These are phyloP conservation scores for Veloboletus limbatus DNA, from an alignment of 1,284 basidiomycete genomes.

Conservation along the genomic window DNA sequence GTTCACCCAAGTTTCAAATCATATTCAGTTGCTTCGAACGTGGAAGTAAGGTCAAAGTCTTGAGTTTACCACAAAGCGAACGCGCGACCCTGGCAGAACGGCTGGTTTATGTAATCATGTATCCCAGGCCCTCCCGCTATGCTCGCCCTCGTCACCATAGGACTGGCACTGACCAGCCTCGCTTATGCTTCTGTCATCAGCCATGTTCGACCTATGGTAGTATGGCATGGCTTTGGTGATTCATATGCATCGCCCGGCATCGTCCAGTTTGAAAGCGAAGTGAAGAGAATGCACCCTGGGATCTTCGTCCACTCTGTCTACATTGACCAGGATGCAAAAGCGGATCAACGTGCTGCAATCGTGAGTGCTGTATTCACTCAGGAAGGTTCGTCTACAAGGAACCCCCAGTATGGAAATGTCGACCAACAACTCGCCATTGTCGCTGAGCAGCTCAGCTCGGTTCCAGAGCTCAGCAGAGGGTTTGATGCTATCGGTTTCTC, in stretches of 20 bases:
- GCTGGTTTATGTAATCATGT: conserved; percentile 15
- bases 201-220: conserved; percentile 67
- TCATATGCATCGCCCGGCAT: conserved; percentile 66
- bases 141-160: conserved; percentile 9
- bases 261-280: conserved; percentile 61
- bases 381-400: conserved; percentile 1
- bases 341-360: conserved; percentile 78
- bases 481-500: conserved; percentile 94
- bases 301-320: conserved; percentile 86
- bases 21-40: too few species aligned
- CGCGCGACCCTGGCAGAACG: too few species aligned
- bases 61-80: too few species aligned
- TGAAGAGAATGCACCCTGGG: conserved; percentile 74
- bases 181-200: conserved; percentile 14
- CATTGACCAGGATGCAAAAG: conserved; percentile 62
- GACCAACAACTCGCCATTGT: conserved; percentile 69
- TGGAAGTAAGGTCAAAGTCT: too few species aligned
- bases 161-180: conserved; percentile 13
- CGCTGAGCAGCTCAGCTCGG: conserved; percentile 61
- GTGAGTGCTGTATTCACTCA: conserved; percentile 48
- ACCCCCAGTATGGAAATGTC: conserved; percentile 73
- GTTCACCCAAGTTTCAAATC: too few species aligned
- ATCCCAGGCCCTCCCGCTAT: too few species aligned
- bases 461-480: conserved; percentile 71
- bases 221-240: conserved; percentile 94